Percentiles rank a stretch among this genome's conserved stretches.
These are phyloP conservation scores for Allantophomopsis cytisporea DNA, from an alignment of 2,329 filamentous ascomycete genomes.

Conservation along the genomic window DNA sequence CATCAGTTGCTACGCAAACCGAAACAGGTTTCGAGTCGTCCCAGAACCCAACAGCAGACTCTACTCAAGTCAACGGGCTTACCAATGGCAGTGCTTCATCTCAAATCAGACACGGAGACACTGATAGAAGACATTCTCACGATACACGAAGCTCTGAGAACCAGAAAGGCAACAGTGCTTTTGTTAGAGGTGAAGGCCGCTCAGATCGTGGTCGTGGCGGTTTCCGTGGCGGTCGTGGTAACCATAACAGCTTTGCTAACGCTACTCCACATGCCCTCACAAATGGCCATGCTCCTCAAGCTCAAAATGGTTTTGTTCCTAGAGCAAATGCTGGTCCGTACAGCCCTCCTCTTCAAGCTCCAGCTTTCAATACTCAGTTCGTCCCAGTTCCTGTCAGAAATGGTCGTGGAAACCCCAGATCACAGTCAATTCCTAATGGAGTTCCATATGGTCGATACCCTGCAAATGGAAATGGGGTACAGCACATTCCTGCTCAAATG, in stretches of 20 bases:
- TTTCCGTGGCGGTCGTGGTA: constrained; percentile 28
- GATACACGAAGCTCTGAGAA: constrained; percentile 12
- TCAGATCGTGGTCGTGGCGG: constrained; percentile 28
- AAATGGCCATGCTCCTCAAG: constrained; percentile 22
- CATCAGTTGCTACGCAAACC: background rate
- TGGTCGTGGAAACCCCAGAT: constrained; percentile 37
- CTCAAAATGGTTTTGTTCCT: constrained; percentile 12
- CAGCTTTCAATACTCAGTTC: constrained; percentile 18
- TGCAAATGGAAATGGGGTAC: constrained; percentile 18
- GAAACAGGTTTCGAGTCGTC: background rate
- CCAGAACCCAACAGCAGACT: background rate
- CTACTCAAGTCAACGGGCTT: background rate
- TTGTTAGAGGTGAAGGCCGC: constrained; percentile 22
- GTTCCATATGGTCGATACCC: constrained; percentile 30
- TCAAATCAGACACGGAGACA: constrained; percentile 7
- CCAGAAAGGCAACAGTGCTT: constrained; percentile 11
- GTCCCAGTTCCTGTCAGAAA: constrained; percentile 20
- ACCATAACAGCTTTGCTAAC: constrained; percentile 19
- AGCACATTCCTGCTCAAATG: constrained; percentile 30
- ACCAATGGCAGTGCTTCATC: constrained; percentile 8
- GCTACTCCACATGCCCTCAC: constrained; percentile 19
- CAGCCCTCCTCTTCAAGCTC: constrained; percentile 22
- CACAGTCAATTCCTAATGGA: constrained; percentile 47
- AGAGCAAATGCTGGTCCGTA: constrained; percentile 16
- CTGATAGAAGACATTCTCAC: constrained; percentile 17